These are phyloP conservation scores for Nigrograna mackinnonii DNA, from an alignment of 2,329 filamentous ascomycete species.

Conservation along the genomic window DNA sequence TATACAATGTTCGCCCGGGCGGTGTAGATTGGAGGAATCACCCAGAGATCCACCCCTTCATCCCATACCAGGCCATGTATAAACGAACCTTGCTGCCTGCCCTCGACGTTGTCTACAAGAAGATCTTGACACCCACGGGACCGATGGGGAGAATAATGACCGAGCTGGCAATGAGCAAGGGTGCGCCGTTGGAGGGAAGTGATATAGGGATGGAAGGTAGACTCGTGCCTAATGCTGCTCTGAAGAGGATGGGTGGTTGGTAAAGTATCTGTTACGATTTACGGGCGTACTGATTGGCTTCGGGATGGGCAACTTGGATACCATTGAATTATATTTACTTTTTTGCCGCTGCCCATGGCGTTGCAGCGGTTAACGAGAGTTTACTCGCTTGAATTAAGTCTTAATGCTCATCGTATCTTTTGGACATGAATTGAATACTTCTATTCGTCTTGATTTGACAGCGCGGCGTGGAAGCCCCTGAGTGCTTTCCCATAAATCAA, in stretches of 20 bases:
- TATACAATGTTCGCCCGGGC: constrained; percentile 62
- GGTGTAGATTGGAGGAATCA: constrained; percentile 58
- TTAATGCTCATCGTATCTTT: too few species aligned
- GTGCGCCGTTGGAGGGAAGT: constrained; percentile 40
- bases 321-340: too few species aligned
- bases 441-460: too few species aligned
- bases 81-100: constrained; percentile 19
- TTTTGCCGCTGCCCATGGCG: too few species aligned
- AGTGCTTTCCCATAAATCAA: too few species aligned
- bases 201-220: constrained; percentile 45
- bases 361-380: too few species aligned
- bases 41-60: constrained; percentile 42
- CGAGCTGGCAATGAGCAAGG: constrained; percentile 54
- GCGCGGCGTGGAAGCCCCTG: too few species aligned
- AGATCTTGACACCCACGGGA: constrained; percentile 48
- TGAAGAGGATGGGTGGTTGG: constrained; percentile 43
- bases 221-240: constrained; percentile 42
- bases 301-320: not conserved
- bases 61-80: constrained; percentile 28
- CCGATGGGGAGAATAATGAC: constrained; percentile 53
- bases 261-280: constrained; percentile 4
- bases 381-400: too few species aligned
- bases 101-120: constrained; percentile 32
- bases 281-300: not conserved
- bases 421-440: too few species aligned